Conservation (phyloP, 23 red algal species). For the Rhodosorus marinus region DNA sequence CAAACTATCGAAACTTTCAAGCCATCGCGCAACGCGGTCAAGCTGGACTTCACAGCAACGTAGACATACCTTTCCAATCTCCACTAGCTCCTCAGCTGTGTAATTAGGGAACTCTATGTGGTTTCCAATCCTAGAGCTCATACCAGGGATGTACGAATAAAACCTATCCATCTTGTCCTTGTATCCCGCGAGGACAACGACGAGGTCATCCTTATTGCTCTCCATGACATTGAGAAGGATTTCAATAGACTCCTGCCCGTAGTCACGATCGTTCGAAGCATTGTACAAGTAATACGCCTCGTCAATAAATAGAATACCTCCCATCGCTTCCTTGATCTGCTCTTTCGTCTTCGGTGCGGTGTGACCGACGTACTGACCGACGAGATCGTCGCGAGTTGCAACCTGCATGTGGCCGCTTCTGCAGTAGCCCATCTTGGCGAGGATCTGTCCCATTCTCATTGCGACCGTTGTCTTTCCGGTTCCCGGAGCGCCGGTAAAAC, state of each 20-base stretch:
- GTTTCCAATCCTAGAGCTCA: constrained; percentile 85
- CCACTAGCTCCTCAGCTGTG: constrained; percentile 60
- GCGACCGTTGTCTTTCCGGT: constrained; percentile 99
- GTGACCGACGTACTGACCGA: constrained; percentile 97
- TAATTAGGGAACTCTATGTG: constrained; percentile 97
- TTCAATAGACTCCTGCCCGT: constrained; percentile 91
- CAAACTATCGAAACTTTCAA: too few species aligned
- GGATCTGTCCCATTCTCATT: constrained; percentile 94
- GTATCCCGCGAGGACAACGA: constrained; percentile 83
- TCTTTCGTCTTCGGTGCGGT: constrained; percentile 99
- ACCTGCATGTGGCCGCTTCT: constrained; percentile 64
- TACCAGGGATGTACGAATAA: constrained; percentile 85
- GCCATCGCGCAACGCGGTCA: too few species aligned
- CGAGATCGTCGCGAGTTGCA: constrained; percentile 92
- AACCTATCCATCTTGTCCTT: constrained; percentile 97
- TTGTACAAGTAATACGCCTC: constrained; percentile 99
- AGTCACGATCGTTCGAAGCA: constrained; percentile 95
- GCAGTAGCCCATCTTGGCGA: constrained; percentile 86
- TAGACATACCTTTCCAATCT: constrained; percentile 71
- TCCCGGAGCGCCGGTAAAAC: constrained; percentile 83
- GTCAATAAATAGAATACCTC: constrained; percentile 87
- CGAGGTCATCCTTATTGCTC: constrained; percentile 63
- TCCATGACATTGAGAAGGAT: constrained; percentile 98
- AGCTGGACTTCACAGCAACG: constrained; percentile 61
- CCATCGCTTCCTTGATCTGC: constrained; percentile 92